Conservation (phyloP, 208 protist genomes). For the Spongospora subterranea region DNA sequence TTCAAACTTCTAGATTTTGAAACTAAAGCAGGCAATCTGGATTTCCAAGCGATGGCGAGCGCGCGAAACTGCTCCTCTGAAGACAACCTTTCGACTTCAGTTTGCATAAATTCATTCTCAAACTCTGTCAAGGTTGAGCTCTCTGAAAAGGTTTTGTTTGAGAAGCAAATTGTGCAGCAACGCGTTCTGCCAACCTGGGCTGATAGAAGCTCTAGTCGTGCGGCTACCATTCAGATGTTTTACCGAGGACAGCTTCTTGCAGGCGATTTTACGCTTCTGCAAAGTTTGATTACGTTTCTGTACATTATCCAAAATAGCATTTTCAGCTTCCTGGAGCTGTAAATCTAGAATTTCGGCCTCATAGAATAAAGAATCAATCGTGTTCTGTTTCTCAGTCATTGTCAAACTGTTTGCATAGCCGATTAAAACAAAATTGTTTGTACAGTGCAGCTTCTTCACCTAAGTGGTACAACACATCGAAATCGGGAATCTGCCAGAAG, state of each 20-base stretch:
- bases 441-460: not conserved
- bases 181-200: not conserved
- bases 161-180: not conserved
- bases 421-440: not conserved
- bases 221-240: not conserved
- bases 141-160: not conserved
- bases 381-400: not conserved
- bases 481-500: not conserved
- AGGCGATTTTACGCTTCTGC: not conserved
- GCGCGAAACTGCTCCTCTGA: not conserved
- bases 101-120: constrained; percentile 18
- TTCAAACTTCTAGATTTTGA: not conserved
- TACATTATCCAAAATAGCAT: not conserved
- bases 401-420: not conserved
- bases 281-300: not conserved
- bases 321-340: not conserved
- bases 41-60: not conserved
- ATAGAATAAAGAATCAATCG: not conserved
- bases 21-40: not conserved
- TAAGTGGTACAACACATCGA: not conserved
- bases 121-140: not conserved
- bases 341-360: not conserved
- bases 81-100: not conserved
- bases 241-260: not conserved
- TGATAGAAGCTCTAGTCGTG: not conserved